Evolutionary conservation across 805 yeast species (phyloP).

Genomic region (Maudiozyma barnettii): DNA sequence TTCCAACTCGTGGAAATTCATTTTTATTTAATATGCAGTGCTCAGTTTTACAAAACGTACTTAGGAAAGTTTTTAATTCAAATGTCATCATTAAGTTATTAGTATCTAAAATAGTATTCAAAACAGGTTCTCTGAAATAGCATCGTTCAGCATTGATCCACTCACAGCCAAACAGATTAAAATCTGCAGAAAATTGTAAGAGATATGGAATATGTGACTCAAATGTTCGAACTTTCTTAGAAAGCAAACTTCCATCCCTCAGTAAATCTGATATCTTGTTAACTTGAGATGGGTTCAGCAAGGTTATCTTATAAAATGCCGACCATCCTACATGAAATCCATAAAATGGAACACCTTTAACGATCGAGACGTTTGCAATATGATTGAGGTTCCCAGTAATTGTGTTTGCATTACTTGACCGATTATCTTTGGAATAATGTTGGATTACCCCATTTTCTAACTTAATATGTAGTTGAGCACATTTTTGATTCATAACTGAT

Average conservation of each 20-base stretch:
- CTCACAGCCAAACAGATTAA: slow-evolving; percentile 74
- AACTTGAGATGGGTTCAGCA: slow-evolving; percentile 53
- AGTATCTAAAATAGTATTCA: slow-evolving; percentile 26
- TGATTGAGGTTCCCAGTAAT: slow-evolving; percentile 28
- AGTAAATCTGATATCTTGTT: slow-evolving; percentile 45
- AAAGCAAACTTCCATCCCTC: slow-evolving; percentile 35
- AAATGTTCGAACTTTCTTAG: slow-evolving; percentile 39
- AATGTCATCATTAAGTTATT: slow-evolving; percentile 25
- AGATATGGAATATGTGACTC: slow-evolving; percentile 76
- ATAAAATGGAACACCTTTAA: slow-evolving; percentile 73
- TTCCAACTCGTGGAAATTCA: slow-evolving; percentile 44
- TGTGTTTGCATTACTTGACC: neutral
- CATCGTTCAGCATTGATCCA: slow-evolving; percentile 48
- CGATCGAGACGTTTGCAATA: slow-evolving; percentile 51
- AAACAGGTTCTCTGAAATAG: slow-evolving; percentile 50
- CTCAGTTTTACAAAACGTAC: slow-evolving; percentile 15
- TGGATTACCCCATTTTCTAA: slow-evolving; percentile 33
- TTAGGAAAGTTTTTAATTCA: slow-evolving; percentile 29
- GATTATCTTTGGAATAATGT: slow-evolving; percentile 3
- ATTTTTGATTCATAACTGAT: slow-evolving; percentile 24
- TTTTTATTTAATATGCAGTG: slow-evolving; percentile 10
- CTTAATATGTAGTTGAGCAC: slow-evolving; percentile 33
- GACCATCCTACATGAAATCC: slow-evolving; percentile 65
- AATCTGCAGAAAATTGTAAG: slow-evolving; percentile 74
- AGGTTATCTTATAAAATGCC: slow-evolving; percentile 57